Conservation (phyloP, 2,329 filamentous ascomycete species). For the Nemania diffusa region DNA sequence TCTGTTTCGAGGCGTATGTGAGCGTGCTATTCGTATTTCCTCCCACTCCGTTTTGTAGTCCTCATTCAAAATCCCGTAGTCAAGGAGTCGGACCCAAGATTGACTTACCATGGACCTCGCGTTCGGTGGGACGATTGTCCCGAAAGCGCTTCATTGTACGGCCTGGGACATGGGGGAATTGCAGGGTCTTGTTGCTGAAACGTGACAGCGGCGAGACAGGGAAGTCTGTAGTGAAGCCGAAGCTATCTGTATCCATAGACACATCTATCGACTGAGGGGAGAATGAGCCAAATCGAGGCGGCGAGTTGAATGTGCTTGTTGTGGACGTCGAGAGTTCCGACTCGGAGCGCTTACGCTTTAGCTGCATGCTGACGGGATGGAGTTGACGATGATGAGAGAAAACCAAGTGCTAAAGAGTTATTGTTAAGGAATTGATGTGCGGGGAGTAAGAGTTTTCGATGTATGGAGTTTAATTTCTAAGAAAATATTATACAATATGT, state of each 20-base stretch:
- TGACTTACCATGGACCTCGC: constrained; percentile 64
- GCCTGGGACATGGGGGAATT: constrained; percentile 58
- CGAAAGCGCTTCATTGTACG: constrained; percentile 71
- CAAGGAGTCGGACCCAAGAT: constrained; percentile 4
- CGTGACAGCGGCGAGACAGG: constrained; percentile 43
- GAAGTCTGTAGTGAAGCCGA: constrained; percentile 43
- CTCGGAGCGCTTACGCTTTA: constrained; percentile 73
- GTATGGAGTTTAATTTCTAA: neutral
- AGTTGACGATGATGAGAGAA: neutral
- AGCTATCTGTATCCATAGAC: constrained; percentile 50
- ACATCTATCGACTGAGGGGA: constrained; percentile 42
- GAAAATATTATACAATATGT: neutral
- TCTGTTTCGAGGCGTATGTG: constrained; percentile 52
- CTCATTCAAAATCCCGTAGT: neutral
- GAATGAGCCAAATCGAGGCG: constrained; percentile 45
- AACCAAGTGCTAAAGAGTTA: neutral
- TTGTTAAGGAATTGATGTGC: neutral
- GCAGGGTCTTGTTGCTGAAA: constrained; percentile 38
- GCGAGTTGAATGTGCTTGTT: constrained; percentile 56
- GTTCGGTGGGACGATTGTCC: constrained; percentile 66
- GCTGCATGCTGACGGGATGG: constrained; percentile 54
- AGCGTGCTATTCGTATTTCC: constrained; percentile 11
- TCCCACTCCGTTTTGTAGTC: neutral
- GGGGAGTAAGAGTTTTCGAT: neutral
- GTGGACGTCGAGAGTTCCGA: constrained; percentile 65